A percentile compares a stretch with the other conserved stretches of the same genome.
These are phyloP conservation scores for Fusarium cyanostomum DNA, from an alignment of 2,329 filamentous ascomycete genomes.

Conservation along the genomic window DNA sequence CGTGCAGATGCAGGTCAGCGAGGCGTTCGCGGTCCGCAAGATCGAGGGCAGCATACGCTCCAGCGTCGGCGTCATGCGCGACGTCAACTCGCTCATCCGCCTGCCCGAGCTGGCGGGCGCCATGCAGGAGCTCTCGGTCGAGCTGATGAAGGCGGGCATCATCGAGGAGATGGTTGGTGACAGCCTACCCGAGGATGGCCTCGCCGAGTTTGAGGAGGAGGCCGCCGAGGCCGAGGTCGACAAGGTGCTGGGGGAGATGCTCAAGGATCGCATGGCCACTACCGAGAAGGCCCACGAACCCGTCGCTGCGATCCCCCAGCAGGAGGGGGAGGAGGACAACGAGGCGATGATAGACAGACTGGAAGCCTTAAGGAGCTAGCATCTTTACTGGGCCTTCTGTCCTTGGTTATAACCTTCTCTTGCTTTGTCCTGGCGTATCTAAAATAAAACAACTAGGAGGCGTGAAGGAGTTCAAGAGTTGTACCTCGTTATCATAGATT, in stretches of 20 bases:
- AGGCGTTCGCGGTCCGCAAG: constrained; percentile 92
- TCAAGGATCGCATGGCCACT: constrained; percentile 78
- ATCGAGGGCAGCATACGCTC: constrained; percentile 90
- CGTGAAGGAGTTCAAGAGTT: too few species aligned
- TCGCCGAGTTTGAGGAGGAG: constrained; percentile 77
- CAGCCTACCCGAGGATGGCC: constrained; percentile 75
- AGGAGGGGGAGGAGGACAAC: constrained; percentile 77
- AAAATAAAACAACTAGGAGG: too few species aligned
- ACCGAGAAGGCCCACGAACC: too few species aligned
- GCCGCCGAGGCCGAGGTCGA: constrained; percentile 84
- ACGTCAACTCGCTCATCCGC: constrained; percentile 85
- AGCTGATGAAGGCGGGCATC: constrained; percentile 92
- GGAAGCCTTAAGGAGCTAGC: too few species aligned
- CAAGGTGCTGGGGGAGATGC: constrained; percentile 87
- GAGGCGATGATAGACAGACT: constrained; percentile 79
- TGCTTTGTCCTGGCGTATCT: too few species aligned
- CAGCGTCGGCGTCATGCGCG: constrained; percentile 92
- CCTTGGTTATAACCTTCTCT: too few species aligned
- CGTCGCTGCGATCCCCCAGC: constrained; percentile 57
- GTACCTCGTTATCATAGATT: too few species aligned
- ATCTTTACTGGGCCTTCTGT: too few species aligned
- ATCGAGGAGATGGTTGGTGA: constrained; percentile 97
- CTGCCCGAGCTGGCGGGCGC: constrained; percentile 86
- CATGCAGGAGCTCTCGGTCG: constrained; percentile 85
- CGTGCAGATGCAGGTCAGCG: constrained; percentile 96